Percentiles rank a stretch among this genome's conserved stretches.
Evolutionary conservation across 441 rosid genomes (phyloP).

Genomic region (Euphorbia schlechtendalii): DNA sequence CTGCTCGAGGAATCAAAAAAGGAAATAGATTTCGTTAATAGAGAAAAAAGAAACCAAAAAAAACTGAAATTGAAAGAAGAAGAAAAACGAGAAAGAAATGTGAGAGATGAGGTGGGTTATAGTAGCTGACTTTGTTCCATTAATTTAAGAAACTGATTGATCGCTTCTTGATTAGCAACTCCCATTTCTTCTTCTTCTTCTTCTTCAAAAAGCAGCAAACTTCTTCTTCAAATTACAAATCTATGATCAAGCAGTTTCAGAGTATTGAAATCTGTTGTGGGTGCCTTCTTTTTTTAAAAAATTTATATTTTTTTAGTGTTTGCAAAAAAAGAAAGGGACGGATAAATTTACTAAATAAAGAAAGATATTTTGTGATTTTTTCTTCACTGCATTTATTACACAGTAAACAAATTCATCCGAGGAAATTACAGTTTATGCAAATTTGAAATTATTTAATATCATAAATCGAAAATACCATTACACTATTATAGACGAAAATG

Average conservation of each 20-base stretch:
- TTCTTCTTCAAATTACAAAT: neutral
- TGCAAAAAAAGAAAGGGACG: no score
- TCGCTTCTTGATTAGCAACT: conserved; percentile 49
- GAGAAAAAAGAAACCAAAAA: conserved; percentile 14
- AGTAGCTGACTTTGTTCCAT: conserved; percentile 63
- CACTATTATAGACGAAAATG: no score
- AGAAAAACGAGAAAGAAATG: conserved; percentile 8
- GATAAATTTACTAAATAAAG: neutral
- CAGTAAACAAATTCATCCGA: neutral
- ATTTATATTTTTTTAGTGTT: neutral
- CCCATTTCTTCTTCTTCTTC: conserved; percentile 34
- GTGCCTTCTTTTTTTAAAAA: neutral
- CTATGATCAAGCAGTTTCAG: conserved; percentile 8
- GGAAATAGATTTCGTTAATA: neutral
- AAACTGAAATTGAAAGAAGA: conserved; percentile 2
- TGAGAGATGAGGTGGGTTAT: conserved; percentile 4
- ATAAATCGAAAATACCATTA: no score
- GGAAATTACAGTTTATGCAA: neutral
- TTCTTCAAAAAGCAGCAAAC: conserved; percentile 5
- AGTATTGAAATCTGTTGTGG: conserved; percentile 11
- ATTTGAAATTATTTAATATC: neutral
- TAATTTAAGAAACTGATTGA: conserved; percentile 57
- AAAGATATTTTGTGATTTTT: neutral
- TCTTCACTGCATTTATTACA: neutral
- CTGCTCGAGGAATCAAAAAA: conserved; percentile 33